Evolutionary conservation across 495 filamentous ascomycete species (phyloP), one percentile per base, ranked within the genome.

Genomic region (Cercophora samala): DNA sequence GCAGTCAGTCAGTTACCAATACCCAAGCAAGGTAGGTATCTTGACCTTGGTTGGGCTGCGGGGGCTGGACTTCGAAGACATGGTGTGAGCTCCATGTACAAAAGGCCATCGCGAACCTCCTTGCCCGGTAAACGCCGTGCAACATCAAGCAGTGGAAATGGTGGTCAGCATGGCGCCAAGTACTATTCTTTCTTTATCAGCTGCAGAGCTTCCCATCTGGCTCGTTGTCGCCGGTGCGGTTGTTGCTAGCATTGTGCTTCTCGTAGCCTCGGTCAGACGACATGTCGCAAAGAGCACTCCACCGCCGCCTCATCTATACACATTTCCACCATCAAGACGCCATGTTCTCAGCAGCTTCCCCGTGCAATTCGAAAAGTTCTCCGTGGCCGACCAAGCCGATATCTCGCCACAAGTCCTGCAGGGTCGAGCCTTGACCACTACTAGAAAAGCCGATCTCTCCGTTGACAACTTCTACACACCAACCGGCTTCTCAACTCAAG

Each of bases 401-500:
- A 46, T 66, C 13, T 37, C 69, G 5, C 55, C 69, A 1, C 37
- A 63, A 18, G 62, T 24, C 0, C 69, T 75, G 24, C 65, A 68
- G 13, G 24, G 25, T 0, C 65, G 24, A n/a, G 73, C 73, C 0
- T 60, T 75, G 13, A 64, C 69, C 13, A 70, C 68, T 4, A 68
- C 60, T n/a, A 65, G 25, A n/a, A 64, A 56, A 13, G 58, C 63
- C 11, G 66, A 71, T 29, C n/a, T 21, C 19, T 56, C 17, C 24
- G 53, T 59, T 2, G 59, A 68, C n/a, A 60, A 56, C 61, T 64
- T 65, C 17, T 73, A 70, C 61, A 75, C 71, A 3, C 67, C 73
- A 18, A 83, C 75, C 37, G 82, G 82, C 11, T 81, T 84, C 66
- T 89, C 91, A 4, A 80, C 87, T 2, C 83, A 84, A 23, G 93